Conservation (phyloP, 805 yeast genomes). For the Blastobotrys attinorum region DNA sequence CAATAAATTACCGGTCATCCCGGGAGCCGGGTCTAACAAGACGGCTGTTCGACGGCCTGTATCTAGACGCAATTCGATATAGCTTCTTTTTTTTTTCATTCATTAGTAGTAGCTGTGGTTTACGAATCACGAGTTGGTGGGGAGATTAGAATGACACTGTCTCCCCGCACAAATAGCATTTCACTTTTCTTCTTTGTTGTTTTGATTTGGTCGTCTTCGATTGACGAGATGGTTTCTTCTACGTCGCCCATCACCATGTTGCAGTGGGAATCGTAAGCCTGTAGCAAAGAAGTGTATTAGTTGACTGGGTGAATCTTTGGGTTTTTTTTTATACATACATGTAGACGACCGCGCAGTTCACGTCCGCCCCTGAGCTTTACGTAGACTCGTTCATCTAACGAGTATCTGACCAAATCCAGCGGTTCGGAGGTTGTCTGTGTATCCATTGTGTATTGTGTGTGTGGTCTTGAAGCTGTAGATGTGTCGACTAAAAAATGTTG, state of each 20-base stretch:
- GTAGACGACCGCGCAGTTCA: constrained; percentile 82
- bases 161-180: constrained; percentile 97
- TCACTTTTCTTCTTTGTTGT: constrained; percentile 54
- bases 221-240: constrained; percentile 64
- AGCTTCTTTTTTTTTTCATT: too few species aligned
- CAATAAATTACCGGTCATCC: constrained; percentile 53
- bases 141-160: constrained; percentile 80
- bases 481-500: too few species aligned
- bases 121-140: constrained; percentile 25
- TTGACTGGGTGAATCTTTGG: neutral
- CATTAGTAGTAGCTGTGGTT: neutral
- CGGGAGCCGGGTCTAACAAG: constrained; percentile 39
- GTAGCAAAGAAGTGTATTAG: neutral
- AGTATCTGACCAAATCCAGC: constrained; percentile 77
- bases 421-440: constrained; percentile 72
- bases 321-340: constrained; percentile 39
- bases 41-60: constrained; percentile 26
- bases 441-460: too few species aligned
- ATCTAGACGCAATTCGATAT: constrained; percentile 56
- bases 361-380: constrained; percentile 93
- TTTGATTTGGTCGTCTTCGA: constrained; percentile 38
- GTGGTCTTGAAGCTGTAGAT: neutral
- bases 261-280: constrained; percentile 93
- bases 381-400: constrained; percentile 77
- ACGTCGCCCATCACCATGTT: constrained; percentile 94